A percentile compares a stretch with the other conserved stretches of the same genome.
phyloP scores from a whole-genome alignment of 441 rosid genomes.

The Macaranga tanarius region DNA sequence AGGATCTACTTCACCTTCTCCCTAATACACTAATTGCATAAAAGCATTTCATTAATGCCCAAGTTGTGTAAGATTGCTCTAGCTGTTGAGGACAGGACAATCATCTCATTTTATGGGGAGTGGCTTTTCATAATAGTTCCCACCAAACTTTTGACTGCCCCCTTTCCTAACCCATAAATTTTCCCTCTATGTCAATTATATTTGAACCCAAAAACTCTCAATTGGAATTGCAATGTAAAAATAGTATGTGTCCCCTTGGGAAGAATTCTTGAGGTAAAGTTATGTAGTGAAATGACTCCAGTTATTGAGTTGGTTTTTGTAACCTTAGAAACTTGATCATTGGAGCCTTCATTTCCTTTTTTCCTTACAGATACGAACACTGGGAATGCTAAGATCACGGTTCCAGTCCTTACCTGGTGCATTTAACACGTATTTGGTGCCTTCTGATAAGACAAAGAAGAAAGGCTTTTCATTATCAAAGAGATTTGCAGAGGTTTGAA shows the following conservation, averaged over 20 bases:
- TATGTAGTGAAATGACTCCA: neutral
- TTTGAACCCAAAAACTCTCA: neutral
- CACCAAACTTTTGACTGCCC: neutral
- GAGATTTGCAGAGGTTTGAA: slow-evolving; percentile 78
- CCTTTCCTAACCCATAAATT: neutral
- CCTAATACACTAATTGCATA: too few species aligned
- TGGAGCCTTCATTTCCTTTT: slow-evolving; percentile 7
- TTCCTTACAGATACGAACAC: slow-evolving; percentile 69
- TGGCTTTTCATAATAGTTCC: slow-evolving; percentile 1
- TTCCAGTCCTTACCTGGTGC: slow-evolving; percentile 97
- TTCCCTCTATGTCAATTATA: neutral
- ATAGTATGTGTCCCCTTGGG: neutral
- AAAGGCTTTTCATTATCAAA: slow-evolving; percentile 88
- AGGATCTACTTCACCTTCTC: too few species aligned
- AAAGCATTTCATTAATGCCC: too few species aligned
- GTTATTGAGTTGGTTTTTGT: slow-evolving; percentile 4
- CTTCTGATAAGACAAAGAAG: slow-evolving; percentile 73
- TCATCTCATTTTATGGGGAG: neutral
- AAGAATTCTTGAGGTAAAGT: neutral
- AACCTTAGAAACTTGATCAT: neutral
- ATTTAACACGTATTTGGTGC: slow-evolving; percentile 84
- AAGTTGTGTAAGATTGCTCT: neutral
- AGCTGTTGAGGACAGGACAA: neutral
- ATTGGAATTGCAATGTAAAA: neutral
- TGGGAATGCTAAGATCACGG: slow-evolving; percentile 97